Evolutionary conservation across 345 rosid genomes (phyloP).

Genomic region (Moricandia moricandioides): DNA sequence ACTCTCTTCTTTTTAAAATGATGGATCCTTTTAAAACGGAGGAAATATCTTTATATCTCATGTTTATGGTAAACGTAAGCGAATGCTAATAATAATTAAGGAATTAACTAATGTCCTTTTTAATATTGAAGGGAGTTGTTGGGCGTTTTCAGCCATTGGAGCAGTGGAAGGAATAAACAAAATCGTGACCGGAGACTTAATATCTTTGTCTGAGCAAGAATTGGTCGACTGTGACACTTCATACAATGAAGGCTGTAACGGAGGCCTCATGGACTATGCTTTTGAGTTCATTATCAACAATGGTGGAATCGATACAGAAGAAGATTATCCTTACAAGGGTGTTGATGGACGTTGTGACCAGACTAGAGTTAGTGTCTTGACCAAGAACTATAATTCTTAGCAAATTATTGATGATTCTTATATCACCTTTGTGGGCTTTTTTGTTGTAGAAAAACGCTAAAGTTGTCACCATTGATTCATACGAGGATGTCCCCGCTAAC

Average conservation of each 20-base stretch:
- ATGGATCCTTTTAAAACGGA: too few species aligned
- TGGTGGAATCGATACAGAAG: constrained; percentile 71
- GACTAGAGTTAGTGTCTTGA: constrained; percentile 46
- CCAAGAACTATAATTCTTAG: neutral
- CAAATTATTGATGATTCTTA: neutral
- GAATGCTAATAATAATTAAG: neutral
- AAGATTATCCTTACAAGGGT: constrained; percentile 66
- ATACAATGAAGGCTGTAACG: constrained; percentile 72
- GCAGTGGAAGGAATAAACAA: constrained; percentile 83
- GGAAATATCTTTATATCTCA: too few species aligned
- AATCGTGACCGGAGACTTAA: constrained; percentile 61
- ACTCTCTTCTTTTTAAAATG: too few species aligned
- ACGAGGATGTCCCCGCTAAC: constrained; percentile 61
- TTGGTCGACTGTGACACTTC: constrained; percentile 67
- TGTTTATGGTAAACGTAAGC: neutral
- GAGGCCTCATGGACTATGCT: constrained; percentile 85
- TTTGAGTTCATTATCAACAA: constrained; percentile 60
- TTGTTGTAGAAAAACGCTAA: constrained; percentile 59
- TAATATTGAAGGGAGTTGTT: constrained; percentile 65
- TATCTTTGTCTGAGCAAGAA: constrained; percentile 73
- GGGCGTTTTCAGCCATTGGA: constrained; percentile 87
- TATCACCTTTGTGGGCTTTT: neutral
- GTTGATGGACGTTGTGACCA: constrained; percentile 52
- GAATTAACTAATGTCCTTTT: neutral
- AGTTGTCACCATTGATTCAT: constrained; percentile 52